Evolutionary conservation across 176 grass and related monocot genomes (phyloP).

Genomic region (Dendrocalamus sinicus): DNA sequence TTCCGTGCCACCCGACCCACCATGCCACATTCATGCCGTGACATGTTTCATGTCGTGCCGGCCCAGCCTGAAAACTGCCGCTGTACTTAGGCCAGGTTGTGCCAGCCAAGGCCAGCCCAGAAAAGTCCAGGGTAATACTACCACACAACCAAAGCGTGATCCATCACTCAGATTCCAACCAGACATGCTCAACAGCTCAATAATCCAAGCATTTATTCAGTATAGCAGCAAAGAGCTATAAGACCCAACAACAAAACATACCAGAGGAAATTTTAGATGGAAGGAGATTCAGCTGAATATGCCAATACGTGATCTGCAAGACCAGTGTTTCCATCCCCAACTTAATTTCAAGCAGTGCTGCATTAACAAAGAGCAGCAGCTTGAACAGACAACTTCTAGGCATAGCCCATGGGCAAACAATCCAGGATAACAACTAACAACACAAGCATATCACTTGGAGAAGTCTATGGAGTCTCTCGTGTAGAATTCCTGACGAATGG

Average conservation of each 20-base stretch:
- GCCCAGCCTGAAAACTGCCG: too few relatives aligned
- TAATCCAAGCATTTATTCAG: not conserved
- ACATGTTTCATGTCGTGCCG: too few relatives aligned
- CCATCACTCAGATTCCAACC: not conserved
- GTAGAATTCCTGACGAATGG: constrained; percentile 4
- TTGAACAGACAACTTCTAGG: constrained; percentile 22
- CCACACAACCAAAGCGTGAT: not conserved
- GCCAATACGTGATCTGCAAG: not conserved
- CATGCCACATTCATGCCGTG: too few relatives aligned
- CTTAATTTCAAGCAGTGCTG: not conserved
- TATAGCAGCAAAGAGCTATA: not conserved
- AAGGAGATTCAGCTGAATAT: not conserved
- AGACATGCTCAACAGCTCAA: not conserved
- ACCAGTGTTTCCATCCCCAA: not conserved
- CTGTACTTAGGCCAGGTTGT: too few relatives aligned
- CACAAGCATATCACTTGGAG: constrained; percentile 27
- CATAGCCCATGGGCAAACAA: not conserved
- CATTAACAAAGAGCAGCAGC: not conserved
- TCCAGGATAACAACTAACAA: constrained; percentile 11
- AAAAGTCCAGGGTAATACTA: too few relatives aligned
- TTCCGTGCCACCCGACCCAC: too few relatives aligned
- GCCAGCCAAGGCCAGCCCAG: too few relatives aligned
- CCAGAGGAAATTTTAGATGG: not conserved
- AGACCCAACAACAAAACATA: not conserved
- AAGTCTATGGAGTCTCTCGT: constrained; percentile 5